Evolutionary conservation across 2,329 filamentous ascomycete species (phyloP).

Genomic region (Fusarium albosuccineum): DNA sequence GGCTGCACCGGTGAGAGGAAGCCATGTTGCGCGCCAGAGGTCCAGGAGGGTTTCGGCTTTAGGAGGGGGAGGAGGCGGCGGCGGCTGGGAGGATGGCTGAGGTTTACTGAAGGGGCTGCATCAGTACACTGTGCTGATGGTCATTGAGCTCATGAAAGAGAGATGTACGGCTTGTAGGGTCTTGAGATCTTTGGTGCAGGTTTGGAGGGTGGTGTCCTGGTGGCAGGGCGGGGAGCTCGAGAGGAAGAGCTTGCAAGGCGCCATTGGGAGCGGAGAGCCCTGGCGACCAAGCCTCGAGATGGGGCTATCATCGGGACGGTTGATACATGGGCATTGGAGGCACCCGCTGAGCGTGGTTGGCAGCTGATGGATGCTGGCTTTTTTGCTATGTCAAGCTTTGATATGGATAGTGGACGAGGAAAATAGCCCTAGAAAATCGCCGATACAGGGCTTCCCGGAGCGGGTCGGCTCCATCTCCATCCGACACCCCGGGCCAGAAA

Average conservation of each 20-base stretch:
- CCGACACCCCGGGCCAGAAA: conserved; percentile 19
- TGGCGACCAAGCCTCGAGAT: conserved; percentile 43
- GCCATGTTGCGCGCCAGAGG: conserved; percentile 56
- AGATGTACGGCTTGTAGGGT: conserved; percentile 50
- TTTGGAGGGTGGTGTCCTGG: conserved; percentile 35
- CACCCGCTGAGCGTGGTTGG: conserved; percentile 2
- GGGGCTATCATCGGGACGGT: conserved; percentile 48
- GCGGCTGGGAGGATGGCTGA: conserved; percentile 15
- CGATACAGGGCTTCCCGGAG: conserved; percentile 36
- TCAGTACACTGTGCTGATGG: conserved; percentile 16
- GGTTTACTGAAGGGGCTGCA: conserved; percentile 29
- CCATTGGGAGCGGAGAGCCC: conserved; percentile 39
- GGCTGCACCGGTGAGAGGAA: conserved; percentile 61
- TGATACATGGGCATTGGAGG: conserved; percentile 28
- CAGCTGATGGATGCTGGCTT: not conserved
- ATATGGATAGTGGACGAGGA: conserved; percentile 7
- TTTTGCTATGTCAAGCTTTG: conserved; percentile 18
- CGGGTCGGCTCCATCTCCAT: conserved; percentile 31
- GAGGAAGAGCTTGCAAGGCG: conserved; percentile 49
- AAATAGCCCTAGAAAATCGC: conserved; percentile 13
- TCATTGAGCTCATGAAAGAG: not conserved
- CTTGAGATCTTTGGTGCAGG: conserved; percentile 42
- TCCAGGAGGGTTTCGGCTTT: conserved; percentile 51
- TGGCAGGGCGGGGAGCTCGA: conserved; percentile 39
- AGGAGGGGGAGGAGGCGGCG: conserved; percentile 38